Evolutionary conservation across 192 early-diverging fungal species (phyloP).

Genomic region (Backusella tuberculispora): DNA sequence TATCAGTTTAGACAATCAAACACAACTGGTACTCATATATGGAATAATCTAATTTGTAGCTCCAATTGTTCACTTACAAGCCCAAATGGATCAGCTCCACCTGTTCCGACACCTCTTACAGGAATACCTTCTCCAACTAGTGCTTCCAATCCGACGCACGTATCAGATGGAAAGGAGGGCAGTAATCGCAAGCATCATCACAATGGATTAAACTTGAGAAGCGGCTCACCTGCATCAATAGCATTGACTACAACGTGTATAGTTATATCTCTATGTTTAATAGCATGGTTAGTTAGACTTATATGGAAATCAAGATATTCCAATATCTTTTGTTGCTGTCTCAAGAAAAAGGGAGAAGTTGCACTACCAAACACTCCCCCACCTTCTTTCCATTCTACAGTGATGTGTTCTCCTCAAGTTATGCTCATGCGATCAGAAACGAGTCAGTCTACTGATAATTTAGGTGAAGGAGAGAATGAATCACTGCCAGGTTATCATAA

Average conservation of each 20-base stretch:
- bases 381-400: background rate
- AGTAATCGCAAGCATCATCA: background rate
- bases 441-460: background rate
- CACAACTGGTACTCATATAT: background rate
- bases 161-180: background rate
- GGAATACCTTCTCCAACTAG: background rate
- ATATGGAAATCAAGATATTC: background rate
- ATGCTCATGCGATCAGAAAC: constrained; percentile 7
- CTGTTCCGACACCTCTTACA: background rate
- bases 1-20: constrained; percentile 20
- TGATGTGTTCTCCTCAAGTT: background rate
- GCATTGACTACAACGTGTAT: background rate
- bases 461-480: constrained; percentile 4
- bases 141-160: background rate
- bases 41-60: constrained; percentile 24
- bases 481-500: constrained; percentile 17
- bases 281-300: background rate
- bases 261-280: background rate
- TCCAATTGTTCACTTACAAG: constrained; percentile 3
- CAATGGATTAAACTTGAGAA: background rate
- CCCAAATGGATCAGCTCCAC: constrained; percentile 13
- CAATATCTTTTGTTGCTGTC: constrained; percentile 9
- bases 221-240: background rate
- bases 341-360: background rate
- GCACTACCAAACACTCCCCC: background rate